phyloP scores from a whole-genome alignment of 2,329 filamentous ascomycete genomes.

The Aspergillus caelatus region DNA sequence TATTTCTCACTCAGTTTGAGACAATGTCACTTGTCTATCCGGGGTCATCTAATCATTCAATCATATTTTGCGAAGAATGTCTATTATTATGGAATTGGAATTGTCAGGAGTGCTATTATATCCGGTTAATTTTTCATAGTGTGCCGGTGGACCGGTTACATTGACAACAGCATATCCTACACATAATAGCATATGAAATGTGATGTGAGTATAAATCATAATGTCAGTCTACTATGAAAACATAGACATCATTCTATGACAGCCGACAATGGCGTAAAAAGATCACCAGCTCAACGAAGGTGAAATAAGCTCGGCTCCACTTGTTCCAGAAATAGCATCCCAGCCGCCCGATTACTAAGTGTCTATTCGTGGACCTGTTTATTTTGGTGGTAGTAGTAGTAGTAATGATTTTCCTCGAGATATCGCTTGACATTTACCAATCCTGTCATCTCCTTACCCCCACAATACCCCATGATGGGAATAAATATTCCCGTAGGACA shows the following conservation, averaged over 20 bases:
- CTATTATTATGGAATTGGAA: neutral
- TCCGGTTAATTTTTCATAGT: neutral
- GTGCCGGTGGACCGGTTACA: neutral
- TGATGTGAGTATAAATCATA: neutral
- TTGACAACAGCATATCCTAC: neutral
- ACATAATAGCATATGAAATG: neutral
- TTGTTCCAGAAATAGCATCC: constrained; percentile 9
- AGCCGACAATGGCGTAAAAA: neutral
- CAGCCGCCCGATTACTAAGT: neutral
- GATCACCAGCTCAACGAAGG: neutral
- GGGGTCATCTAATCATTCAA: neutral
- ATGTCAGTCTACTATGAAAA: neutral
- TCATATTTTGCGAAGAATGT: neutral
- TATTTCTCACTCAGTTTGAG: neutral
- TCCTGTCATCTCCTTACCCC: constrained; percentile 2
- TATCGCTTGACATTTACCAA: neutral
- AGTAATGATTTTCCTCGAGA: neutral
- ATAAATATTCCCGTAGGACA: neutral
- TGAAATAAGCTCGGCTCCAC: constrained; percentile 17
- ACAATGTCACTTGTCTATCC: neutral
- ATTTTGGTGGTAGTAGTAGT: neutral
- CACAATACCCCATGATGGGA: neutral
- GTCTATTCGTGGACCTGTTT: neutral
- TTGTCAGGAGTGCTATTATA: neutral
- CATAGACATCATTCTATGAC: neutral